Conservation (phyloP, 148 eudicot genomes). For the Rhododendron ferrugineum region DNA sequence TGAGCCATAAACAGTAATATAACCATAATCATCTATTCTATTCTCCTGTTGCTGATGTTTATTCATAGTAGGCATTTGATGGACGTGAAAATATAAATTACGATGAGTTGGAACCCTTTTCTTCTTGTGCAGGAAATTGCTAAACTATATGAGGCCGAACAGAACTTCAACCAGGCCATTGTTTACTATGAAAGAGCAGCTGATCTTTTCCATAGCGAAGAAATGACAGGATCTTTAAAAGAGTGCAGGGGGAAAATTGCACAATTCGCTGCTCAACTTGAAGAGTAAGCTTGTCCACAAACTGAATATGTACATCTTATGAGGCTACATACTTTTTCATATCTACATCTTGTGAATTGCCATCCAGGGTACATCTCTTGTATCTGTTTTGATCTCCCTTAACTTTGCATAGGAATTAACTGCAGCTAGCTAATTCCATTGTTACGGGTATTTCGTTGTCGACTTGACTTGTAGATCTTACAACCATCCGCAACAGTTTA, state of each 20-base stretch:
- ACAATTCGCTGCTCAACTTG: conserved; percentile 65
- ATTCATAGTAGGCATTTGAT: background rate
- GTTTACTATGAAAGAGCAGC: conserved; percentile 58
- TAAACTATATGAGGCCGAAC: conserved; percentile 50
- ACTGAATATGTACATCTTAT: background rate
- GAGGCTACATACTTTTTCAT: background rate
- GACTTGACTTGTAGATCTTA: background rate
- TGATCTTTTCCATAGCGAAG: conserved; percentile 66
- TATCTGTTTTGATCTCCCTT: background rate
- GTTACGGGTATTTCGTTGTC: background rate
- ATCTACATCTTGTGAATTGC: background rate
- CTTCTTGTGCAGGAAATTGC: conserved; percentile 56
- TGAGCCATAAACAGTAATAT: background rate
- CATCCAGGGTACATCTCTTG: background rate
- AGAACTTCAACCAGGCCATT: conserved; percentile 51
- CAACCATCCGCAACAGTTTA: background rate
- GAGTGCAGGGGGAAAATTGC: conserved; percentile 72
- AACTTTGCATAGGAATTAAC: background rate
- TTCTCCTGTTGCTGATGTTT: background rate
- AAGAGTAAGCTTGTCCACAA: conserved; percentile 44
- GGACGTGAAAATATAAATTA: background rate
- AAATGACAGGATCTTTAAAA: conserved; percentile 52
- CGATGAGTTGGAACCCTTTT: background rate
- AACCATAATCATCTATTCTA: background rate
- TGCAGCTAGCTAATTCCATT: background rate